phyloP scores from a whole-genome alignment of 768 basidiomycete genomes.

The Lactarius pseudohatsudake region DNA sequence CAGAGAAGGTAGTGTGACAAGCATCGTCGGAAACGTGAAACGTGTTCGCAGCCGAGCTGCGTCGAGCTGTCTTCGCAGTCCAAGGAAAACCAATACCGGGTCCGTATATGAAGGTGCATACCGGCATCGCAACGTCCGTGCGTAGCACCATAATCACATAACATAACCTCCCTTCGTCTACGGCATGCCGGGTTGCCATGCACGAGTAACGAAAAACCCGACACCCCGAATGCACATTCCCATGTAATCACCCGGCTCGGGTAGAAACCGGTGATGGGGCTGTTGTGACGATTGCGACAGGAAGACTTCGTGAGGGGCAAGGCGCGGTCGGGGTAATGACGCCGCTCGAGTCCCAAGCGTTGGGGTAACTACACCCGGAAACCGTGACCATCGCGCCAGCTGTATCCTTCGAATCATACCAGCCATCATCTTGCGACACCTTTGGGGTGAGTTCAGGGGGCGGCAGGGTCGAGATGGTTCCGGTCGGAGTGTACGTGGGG shows the following conservation, averaged over 20 bases:
- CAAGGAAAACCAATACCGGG: not conserved
- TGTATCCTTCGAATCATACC: slow-evolving; percentile 55
- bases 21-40: slow-evolving; percentile 16
- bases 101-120: slow-evolving; percentile 7
- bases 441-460: slow-evolving; percentile 51
- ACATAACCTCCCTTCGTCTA: slow-evolving; percentile 4
- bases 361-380: slow-evolving; percentile 62
- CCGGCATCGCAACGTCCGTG: slow-evolving; percentile 5
- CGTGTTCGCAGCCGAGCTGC: slow-evolving; percentile 24
- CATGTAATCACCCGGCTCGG: not conserved
- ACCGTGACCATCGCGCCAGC: slow-evolving; percentile 56
- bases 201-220: not conserved
- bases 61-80: slow-evolving; percentile 3
- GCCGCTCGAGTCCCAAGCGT: slow-evolving; percentile 46
- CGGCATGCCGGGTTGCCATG: slow-evolving; percentile 2
- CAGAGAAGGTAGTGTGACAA: slow-evolving; percentile 11
- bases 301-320: slow-evolving; percentile 14
- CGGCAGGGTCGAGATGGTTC: slow-evolving; percentile 54
- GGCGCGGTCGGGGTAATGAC: slow-evolving; percentile 26
- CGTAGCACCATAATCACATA: not conserved
- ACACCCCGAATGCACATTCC: not conserved
- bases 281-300: not conserved
- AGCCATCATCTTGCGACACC: slow-evolving; percentile 48
- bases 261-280: not conserved
- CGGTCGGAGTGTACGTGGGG: slow-evolving; percentile 67